Base-by-base conservation (phyloP, 2,329 filamentous ascomycete species). In the Aureobasidium sp. region DNA sequence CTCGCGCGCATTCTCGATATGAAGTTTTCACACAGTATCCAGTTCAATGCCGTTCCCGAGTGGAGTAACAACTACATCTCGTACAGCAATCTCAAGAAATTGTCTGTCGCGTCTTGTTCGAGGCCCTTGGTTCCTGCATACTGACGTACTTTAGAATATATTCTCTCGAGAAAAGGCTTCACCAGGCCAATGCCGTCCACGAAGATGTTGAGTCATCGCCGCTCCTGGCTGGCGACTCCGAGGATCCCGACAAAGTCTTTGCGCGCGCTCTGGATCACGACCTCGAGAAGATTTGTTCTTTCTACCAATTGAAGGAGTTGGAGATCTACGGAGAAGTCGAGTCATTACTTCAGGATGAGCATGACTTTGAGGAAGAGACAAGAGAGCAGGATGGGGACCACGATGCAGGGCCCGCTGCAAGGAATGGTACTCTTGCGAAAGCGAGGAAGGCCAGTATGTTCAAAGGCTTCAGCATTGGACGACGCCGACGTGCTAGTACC, bases 11-110 rank as follows among this genome's bases (percentile, higher is more conserved):
- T 51, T 4, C 57, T 89, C 85, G 90, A 91, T 73, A 99, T 99
- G 94, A 97, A 97, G 87, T 99, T 99, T 82, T 97, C 93, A 20
- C 94, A 99, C 76, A 97, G 93, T 77, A 88, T 99, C 70, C 94
- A 99, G 81, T 99, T 99, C 79, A 99, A 99, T 80, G 92, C 94
- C 66, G 94, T 99, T 69, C 94, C 94, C n/a, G 94, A 99, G 77
- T 99, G 94, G 94, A 97, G 91, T 80, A 92, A 87, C 71, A 87
- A 97, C 76, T 99, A 99, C 77, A 95, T 99, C 72, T 90, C 92
- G 64, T 99, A 99, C 77, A 97, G 92, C 79, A 97, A 97, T 72
- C 84, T 99, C 69, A 99, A 99, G 82, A 99, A 99, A 81, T 84
- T 97, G 91, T 95, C 75, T 71, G 89, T 81, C 60, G 47, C 17